These are phyloP conservation scores for Fraxinus sp. DNA, from an alignment of 305 asterid species.

Conservation along the genomic window DNA sequence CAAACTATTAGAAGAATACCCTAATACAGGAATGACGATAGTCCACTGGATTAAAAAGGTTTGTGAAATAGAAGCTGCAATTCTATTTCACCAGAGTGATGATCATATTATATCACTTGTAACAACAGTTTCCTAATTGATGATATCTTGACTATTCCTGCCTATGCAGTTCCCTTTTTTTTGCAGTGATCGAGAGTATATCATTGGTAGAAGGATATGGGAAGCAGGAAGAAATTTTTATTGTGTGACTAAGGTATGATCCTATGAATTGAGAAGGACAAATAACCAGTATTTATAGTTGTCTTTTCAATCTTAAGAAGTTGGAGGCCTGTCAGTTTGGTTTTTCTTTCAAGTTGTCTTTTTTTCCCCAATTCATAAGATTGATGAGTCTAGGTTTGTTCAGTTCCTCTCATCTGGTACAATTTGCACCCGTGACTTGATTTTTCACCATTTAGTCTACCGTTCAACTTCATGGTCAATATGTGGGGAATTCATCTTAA, in stretches of 20 bases:
- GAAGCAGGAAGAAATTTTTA: constrained; percentile 68
- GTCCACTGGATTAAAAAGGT: constrained; percentile 98
- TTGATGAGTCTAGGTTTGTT: neutral
- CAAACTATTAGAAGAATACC: constrained; percentile 78
- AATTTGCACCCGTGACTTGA: neutral
- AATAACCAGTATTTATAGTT: neutral
- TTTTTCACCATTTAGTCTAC: neutral
- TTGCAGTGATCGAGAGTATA: constrained; percentile 97
- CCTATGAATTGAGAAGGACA: neutral
- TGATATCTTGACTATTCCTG: constrained; percentile 23
- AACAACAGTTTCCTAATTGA: constrained; percentile 23
- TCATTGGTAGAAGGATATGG: constrained; percentile 91
- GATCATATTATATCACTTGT: constrained; percentile 3
- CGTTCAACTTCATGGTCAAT: neutral
- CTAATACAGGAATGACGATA: constrained; percentile 73
- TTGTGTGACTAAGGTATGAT: constrained; percentile 82
- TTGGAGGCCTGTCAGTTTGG: neutral
- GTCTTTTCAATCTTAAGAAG: neutral
- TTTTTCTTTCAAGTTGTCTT: neutral
- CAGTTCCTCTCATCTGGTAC: neutral
- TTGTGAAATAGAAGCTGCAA: constrained; percentile 21
- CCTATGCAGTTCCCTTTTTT: constrained; percentile 88
- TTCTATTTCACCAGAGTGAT: neutral
- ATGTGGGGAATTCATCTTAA: constrained; percentile 11
- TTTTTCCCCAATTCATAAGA: neutral